These are phyloP conservation scores for Miscanthus lutarioriparius DNA, from an alignment of 176 grass and related monocot species.

Conservation along the genomic window DNA sequence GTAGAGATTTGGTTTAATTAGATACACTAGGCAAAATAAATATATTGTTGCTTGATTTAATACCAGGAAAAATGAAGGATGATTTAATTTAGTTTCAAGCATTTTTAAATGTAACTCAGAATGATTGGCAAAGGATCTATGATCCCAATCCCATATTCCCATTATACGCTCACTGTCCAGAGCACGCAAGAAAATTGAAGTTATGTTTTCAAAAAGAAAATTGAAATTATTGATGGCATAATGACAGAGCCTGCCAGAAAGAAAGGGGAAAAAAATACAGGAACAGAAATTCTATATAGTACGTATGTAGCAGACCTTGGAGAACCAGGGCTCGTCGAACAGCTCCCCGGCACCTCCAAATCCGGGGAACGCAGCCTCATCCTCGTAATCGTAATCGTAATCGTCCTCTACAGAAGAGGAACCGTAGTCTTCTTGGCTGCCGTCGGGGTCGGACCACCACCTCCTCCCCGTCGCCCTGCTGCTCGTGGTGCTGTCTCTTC, in stretches of 20 bases:
- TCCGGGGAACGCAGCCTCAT: background rate
- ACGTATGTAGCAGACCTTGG: slow-evolving; percentile 21
- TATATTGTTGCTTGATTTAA: background rate
- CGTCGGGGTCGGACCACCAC: slow-evolving; percentile 36
- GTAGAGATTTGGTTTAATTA: background rate
- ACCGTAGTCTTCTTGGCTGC: background rate
- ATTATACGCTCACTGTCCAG: background rate
- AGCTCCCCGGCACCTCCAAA: background rate
- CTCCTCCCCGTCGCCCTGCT: slow-evolving; percentile 5
- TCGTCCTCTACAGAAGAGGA: background rate
- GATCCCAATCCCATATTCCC: background rate
- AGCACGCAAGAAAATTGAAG: too few species aligned
- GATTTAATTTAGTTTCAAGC: background rate
- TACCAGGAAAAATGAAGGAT: background rate
- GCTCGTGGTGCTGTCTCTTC: background rate
- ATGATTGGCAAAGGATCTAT: background rate
- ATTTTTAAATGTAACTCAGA: background rate
- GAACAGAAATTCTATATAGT: background rate
- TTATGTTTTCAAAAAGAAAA: too few species aligned
- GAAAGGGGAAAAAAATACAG: background rate
- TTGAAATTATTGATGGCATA: too few species aligned
- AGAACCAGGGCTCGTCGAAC: slow-evolving; percentile 54
- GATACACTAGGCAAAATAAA: background rate
- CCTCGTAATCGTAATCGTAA: background rate
- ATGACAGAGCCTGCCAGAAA: too few species aligned